These are phyloP conservation scores for Diplodia sapinea DNA, from an alignment of 2,329 filamentous ascomycete genomes.

Conservation along the genomic window DNA sequence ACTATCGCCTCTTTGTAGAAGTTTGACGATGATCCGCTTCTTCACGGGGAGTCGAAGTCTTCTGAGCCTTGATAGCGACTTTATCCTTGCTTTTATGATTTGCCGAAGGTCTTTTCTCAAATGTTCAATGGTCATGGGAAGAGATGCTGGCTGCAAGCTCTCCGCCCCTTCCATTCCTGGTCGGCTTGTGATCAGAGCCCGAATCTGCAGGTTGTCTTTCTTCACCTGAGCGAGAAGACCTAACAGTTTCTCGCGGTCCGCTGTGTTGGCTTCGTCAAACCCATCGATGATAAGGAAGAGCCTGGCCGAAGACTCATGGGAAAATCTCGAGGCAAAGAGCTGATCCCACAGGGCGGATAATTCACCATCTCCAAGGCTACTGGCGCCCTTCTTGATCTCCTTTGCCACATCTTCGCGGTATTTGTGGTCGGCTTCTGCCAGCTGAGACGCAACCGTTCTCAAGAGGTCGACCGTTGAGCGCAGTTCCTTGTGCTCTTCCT, in stretches of 20 bases:
- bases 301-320: constrained; percentile 32
- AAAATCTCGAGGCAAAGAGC: constrained; percentile 38
- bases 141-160: constrained; percentile 10
- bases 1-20: constrained; percentile 44
- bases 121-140: constrained; percentile 40
- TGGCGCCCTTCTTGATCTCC: neutral
- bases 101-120: constrained; percentile 41
- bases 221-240: constrained; percentile 38
- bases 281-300: constrained; percentile 45
- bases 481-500: constrained; percentile 42
- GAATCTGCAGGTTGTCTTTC: constrained; percentile 38
- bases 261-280: constrained; percentile 40
- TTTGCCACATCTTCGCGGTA: constrained; percentile 43
- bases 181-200: constrained; percentile 39
- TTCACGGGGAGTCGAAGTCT: constrained; percentile 40
- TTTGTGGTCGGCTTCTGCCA: constrained; percentile 40
- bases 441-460: constrained; percentile 40
- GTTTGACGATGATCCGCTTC: constrained; percentile 41
- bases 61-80: constrained; percentile 36
- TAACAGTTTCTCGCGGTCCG: constrained; percentile 33
- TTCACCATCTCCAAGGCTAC: constrained; percentile 39
- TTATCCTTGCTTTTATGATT: constrained; percentile 40
- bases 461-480: constrained; percentile 38
- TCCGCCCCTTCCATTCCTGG: constrained; percentile 29
- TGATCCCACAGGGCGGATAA: constrained; percentile 31